These are phyloP conservation scores for Plenodomus lindquistii DNA, from an alignment of 2,329 filamentous ascomycete genomes.

Conservation along the genomic window DNA sequence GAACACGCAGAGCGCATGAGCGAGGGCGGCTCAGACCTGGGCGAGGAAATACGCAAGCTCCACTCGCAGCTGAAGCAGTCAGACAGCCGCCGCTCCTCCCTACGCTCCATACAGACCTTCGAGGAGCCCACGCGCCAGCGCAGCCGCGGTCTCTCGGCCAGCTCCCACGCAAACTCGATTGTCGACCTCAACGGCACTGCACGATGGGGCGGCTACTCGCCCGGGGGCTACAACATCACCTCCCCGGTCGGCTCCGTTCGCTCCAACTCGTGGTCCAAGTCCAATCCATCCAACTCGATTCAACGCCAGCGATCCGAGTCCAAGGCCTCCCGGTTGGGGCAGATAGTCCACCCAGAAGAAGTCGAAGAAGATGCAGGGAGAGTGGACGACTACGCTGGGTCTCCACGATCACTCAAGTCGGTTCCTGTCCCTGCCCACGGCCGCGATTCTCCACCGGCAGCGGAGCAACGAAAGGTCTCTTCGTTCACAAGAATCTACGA, in stretches of 20 bases:
- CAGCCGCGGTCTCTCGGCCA: slow-evolving; percentile 48
- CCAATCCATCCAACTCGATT: slow-evolving; percentile 24
- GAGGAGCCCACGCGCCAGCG: slow-evolving; percentile 35
- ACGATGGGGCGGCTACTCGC: slow-evolving; percentile 71
- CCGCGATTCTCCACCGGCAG: slow-evolving; percentile 22
- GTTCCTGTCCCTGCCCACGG: slow-evolving; percentile 7
- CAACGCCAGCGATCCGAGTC: slow-evolving; percentile 47
- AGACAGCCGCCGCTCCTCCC: slow-evolving; percentile 68
- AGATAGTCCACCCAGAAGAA: slow-evolving; percentile 46
- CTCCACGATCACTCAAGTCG: slow-evolving; percentile 15
- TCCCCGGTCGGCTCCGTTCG: slow-evolving; percentile 66
- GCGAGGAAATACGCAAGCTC: slow-evolving; percentile 74
- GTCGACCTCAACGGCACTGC: slow-evolving; percentile 70
- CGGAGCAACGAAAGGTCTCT: slow-evolving; percentile 35
- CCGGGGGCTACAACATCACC: slow-evolving; percentile 65
- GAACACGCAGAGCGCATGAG: slow-evolving; percentile 75
- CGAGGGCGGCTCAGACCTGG: slow-evolving; percentile 72
- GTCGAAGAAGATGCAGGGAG: slow-evolving; percentile 20
- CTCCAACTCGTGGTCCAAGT: slow-evolving; percentile 52
- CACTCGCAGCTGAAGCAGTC: slow-evolving; percentile 71
- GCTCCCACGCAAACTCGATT: slow-evolving; percentile 61
- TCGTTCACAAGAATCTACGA: slow-evolving; percentile 45
- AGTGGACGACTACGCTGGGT: slow-evolving; percentile 15
- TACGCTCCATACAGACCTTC: slow-evolving; percentile 53
- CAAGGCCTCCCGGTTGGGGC: slow-evolving; percentile 46